phyloP scores from a whole-genome alignment of 2,329 filamentous ascomycete species.

The Aspergillus sp. region DNA sequence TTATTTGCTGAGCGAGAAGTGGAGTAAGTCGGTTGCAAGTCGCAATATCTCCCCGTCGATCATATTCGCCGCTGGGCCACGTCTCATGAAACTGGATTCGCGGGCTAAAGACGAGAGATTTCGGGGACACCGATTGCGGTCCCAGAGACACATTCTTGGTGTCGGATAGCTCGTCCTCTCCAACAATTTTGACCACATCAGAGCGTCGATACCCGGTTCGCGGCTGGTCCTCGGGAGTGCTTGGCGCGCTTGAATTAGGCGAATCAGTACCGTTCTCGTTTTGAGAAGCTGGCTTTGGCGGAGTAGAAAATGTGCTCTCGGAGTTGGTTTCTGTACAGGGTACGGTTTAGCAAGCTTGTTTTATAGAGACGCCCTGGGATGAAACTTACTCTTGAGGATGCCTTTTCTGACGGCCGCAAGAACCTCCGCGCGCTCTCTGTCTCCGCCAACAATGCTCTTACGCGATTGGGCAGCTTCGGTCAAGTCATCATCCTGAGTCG shows the following conservation, averaged over 20 bases:
- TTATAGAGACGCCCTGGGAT: background rate
- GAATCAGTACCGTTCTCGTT: conserved; percentile 73
- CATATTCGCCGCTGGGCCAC: conserved; percentile 94
- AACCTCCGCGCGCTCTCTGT: conserved; percentile 87
- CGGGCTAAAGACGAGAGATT: conserved; percentile 78
- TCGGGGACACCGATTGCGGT: conserved; percentile 58
- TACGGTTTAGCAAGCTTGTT: conserved; percentile 9
- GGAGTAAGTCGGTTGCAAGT: conserved; percentile 98
- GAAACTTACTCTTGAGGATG: conserved; percentile 82
- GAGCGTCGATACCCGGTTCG: conserved; percentile 64
- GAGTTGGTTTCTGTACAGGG: conserved; percentile 48
- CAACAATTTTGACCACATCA: conserved; percentile 74
- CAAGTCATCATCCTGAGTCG: conserved; percentile 37
- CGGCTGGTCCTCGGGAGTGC: conserved; percentile 80
- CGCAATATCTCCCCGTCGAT: conserved; percentile 91
- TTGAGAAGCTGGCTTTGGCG: conserved; percentile 65
- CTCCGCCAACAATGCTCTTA: conserved; percentile 89
- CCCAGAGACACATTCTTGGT: conserved; percentile 81
- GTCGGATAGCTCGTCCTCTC: conserved; percentile 82
- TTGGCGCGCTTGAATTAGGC: conserved; percentile 82
- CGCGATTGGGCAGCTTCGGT: conserved; percentile 61
- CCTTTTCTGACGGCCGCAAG: conserved; percentile 92
- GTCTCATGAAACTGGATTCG: conserved; percentile 95
- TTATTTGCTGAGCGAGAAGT: conserved; percentile 97
- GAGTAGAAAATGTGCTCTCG: conserved; percentile 70